phyloP scores from a whole-genome alignment of 2,329 filamentous ascomycete species.

The Aspergillus melleus region DNA sequence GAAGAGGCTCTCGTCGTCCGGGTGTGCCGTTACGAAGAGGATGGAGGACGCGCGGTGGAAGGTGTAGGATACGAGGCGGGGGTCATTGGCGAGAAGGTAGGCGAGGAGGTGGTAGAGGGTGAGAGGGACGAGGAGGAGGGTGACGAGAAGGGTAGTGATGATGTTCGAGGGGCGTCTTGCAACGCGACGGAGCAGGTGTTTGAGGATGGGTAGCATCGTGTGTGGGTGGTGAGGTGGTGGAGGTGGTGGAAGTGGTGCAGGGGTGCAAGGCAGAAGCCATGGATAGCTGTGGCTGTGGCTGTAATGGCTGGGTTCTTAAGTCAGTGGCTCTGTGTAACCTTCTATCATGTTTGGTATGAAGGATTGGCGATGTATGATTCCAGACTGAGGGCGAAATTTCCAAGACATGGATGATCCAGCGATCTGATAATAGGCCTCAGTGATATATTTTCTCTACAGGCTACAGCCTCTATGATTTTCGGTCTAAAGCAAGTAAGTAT shows the following conservation, averaged over 20 bases:
- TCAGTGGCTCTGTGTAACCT: neutral
- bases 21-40: slow-evolving; percentile 40
- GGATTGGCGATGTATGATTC: too few relatives aligned
- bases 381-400: too few relatives aligned
- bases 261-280: neutral
- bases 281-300: neutral
- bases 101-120: slow-evolving; percentile 39
- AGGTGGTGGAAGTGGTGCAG: neutral
- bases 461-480: too few relatives aligned
- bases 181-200: neutral
- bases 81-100: slow-evolving; percentile 38
- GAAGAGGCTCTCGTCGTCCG: slow-evolving; percentile 30
- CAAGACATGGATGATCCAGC: too few relatives aligned
- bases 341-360: too few relatives aligned
- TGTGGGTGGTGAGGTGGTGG: too few relatives aligned
- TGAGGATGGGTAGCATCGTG: neutral
- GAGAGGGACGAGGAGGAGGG: slow-evolving; percentile 26
- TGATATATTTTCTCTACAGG: too few relatives aligned
- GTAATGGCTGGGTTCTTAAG: neutral
- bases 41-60: slow-evolving; percentile 37
- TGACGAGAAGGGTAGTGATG: neutral
- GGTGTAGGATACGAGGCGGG: slow-evolving; percentile 37
- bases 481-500: too few relatives aligned
- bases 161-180: neutral
- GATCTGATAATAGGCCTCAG: too few relatives aligned